A percentile compares a stretch with the other conserved stretches of the same genome.
Conservation (phyloP, 441 rosid genomes). For the Pelargonium myrrhifolium region DNA sequence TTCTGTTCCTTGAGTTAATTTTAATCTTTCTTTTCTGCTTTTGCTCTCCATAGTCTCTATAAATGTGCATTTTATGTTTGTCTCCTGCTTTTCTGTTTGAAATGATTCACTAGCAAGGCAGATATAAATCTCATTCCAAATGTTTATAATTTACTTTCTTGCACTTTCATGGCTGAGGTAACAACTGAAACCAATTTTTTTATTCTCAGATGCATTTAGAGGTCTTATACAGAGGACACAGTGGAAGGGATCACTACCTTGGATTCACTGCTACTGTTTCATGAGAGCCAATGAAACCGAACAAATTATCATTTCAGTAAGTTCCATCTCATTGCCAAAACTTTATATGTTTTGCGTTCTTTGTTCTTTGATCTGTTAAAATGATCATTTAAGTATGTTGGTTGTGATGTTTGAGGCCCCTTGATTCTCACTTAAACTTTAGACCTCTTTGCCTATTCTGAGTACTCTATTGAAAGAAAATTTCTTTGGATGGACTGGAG, state of each 20-base stretch:
- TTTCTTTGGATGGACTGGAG: neutral
- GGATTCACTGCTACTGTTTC: constrained; percentile 84
- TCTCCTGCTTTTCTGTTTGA: too few species aligned
- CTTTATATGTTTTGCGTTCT: neutral
- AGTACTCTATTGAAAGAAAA: too few species aligned
- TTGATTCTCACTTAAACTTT: too few species aligned
- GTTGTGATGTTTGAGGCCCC: too few species aligned
- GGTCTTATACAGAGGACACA: constrained; percentile 42
- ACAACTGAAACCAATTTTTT: neutral
- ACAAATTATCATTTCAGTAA: constrained; percentile 53
- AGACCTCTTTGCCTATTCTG: too few species aligned
- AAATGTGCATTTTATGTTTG: too few species aligned
- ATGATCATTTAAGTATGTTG: neutral
- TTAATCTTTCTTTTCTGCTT: too few species aligned
- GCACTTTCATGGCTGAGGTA: neutral
- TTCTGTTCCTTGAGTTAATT: too few species aligned
- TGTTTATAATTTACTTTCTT: neutral
- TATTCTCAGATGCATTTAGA: constrained; percentile 55
- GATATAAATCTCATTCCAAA: too few species aligned
- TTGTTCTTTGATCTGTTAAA: neutral
- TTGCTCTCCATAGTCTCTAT: too few species aligned
- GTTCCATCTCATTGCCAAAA: constrained; percentile 16
- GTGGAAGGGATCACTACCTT: constrained; percentile 73
- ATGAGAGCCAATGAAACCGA: constrained; percentile 62
- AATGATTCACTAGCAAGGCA: too few species aligned